Evolutionary conservation across 1,284 basidiomycete genomes (phyloP), one percentile per base, ranked within the genome.

Genomic region (Sutorius eximius): DNA sequence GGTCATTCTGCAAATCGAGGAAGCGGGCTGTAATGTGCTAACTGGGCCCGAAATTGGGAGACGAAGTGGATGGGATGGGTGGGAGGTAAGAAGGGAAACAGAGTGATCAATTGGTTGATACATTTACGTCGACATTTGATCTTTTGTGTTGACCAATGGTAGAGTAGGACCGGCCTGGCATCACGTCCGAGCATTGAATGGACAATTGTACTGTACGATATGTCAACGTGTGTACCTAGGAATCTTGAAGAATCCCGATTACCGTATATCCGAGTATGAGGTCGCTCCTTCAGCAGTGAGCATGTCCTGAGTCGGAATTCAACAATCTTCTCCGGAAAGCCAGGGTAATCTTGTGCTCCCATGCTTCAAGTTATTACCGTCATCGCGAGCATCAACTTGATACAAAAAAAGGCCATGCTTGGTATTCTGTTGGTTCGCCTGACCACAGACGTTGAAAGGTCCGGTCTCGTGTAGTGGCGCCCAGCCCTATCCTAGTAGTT

Each of bases 1-100:
- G 5, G 60, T 82, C 0, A 52, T 81, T 0, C 62, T 67, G 10
- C 61, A 64, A 16, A 50, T 77, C 5, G 64, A 68, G 6, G 58
- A 61, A 3, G 61, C 54, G 1, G 41, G 32, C 57, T 71, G 52
- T 30, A 40, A 5, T 37, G 77, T 54, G 50, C 69, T 12, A 47
- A 53, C 32, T 2, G 68, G 67, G 0, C 47, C 13, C 0, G 47
- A 40, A 8, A 68, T 68, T 10, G 67, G 67, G 34, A 55, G 67
- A 34, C 52, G 67, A 12, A 69, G 55, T 3, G 67, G 67, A 1
- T 68, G 67, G 67, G 67, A 69, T 0, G 70, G 67, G 0, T 68
- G 67, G 67, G 0, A 2, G 20, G 46, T 68, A 0, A 22, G 33
- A 18, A 58, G 52, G 33, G 41, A 41, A 22, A 36, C 12, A 11